A percentile compares a stretch with the other conserved stretches of the same genome.
Evolutionary conservation across 1,284 basidiomycete species (phyloP).

Genomic region (Amylostereum areolatum): DNA sequence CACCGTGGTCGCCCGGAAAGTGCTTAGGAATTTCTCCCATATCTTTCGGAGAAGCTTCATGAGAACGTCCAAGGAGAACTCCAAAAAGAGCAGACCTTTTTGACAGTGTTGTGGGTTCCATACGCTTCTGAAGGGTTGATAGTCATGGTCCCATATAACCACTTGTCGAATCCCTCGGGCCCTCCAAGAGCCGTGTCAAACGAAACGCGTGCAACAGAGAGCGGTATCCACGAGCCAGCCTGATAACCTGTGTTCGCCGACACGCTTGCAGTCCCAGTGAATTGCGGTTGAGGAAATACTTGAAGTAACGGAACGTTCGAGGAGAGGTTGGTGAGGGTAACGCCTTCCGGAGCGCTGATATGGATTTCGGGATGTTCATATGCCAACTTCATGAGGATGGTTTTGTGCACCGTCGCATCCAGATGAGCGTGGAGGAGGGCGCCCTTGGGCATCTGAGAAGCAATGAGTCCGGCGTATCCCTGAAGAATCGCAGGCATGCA

Average conservation of each 20-base stretch:
- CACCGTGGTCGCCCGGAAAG: conserved; percentile 36
- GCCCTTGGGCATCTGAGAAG: conserved; percentile 67
- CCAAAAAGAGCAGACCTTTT: conserved; percentile 37
- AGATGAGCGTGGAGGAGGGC: conserved; percentile 66
- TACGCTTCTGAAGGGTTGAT: conserved; percentile 69
- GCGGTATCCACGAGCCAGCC: conserved; percentile 45
- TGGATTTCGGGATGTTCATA: conserved; percentile 53
- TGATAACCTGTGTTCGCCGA: conserved; percentile 37
- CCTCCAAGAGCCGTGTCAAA: conserved; percentile 52
- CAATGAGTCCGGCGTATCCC: background rate
- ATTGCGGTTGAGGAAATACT: conserved; percentile 33
- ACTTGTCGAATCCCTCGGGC: conserved; percentile 58
- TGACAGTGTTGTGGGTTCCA: conserved; percentile 59
- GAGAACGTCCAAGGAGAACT: background rate
- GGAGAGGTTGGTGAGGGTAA: conserved; percentile 34
- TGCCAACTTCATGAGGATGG: conserved; percentile 45
- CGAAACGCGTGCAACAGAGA: conserved; percentile 44
- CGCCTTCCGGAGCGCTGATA: conserved; percentile 35
- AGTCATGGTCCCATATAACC: conserved; percentile 51
- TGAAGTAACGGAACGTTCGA: conserved; percentile 44
- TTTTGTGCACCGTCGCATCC: conserved; percentile 58
- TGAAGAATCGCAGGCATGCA: conserved; percentile 3
- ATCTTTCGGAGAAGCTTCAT: conserved; percentile 38
- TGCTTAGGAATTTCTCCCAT: conserved; percentile 61
- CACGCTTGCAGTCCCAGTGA: conserved; percentile 29